phyloP scores from a whole-genome alignment of 2,329 filamentous ascomycete genomes.

The Aspergillus terreus region DNA sequence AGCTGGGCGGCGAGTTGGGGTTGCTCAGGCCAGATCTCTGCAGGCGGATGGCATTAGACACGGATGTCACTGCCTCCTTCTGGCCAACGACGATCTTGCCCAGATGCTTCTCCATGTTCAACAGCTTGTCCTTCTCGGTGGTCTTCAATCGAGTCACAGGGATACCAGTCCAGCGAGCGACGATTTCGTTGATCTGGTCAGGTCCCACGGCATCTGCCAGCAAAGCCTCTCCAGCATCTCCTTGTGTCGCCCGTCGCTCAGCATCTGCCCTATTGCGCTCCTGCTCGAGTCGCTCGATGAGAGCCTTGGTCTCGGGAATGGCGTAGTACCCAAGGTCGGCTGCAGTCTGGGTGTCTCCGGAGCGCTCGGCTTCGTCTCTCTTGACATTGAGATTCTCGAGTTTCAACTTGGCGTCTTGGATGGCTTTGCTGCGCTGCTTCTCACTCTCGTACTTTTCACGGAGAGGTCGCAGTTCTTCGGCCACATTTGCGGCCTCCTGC shows the following conservation, averaged over 20 bases:
- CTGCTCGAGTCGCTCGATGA: constrained; percentile 76
- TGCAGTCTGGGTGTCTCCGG: constrained; percentile 77
- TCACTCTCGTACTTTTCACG: constrained; percentile 95
- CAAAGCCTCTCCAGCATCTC: constrained; percentile 64
- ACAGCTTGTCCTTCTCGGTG: constrained; percentile 95
- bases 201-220: constrained; percentile 92
- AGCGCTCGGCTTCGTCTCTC: constrained; percentile 85
- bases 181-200: constrained; percentile 98
- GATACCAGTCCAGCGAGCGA: constrained; percentile 96
- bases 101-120: constrained; percentile 90
- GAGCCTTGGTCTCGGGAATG: constrained; percentile 81
- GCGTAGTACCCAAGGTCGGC: constrained; percentile 97
- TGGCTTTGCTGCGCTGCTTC: constrained; percentile 83
- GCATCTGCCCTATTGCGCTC: constrained; percentile 78
- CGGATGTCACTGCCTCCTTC: constrained; percentile 85
- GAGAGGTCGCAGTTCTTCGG: constrained; percentile 86
- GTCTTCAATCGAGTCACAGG: constrained; percentile 92
- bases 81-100: constrained; percentile 86
- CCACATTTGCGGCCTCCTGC: constrained; percentile 87
- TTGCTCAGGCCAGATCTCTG: constrained; percentile 93
- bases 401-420: constrained; percentile 93
- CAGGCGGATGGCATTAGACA: constrained; percentile 92
- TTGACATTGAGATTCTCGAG: constrained; percentile 89
- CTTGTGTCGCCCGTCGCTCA: constrained; percentile 53
- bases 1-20: constrained; percentile 94